Conservation (phyloP, 1,284 basidiomycete genomes). For the Boletus subluridellus region DNA sequence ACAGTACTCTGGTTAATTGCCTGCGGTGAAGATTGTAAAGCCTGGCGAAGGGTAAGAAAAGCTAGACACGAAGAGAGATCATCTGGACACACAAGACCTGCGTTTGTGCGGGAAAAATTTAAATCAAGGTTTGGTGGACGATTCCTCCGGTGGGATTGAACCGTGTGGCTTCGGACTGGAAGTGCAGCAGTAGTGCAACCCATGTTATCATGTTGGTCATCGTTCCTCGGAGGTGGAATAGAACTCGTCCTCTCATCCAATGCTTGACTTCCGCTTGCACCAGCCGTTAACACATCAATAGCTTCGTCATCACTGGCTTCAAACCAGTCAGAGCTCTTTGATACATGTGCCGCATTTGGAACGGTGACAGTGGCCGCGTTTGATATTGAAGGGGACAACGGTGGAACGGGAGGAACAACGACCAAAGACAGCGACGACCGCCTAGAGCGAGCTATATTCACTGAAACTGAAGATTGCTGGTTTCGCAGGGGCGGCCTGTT, state of each 20-base stretch:
- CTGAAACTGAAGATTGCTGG: constrained; percentile 29
- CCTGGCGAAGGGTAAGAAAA: constrained; percentile 60
- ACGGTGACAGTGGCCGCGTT: constrained; percentile 6
- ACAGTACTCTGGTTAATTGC: constrained; percentile 13
- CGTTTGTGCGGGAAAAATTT: constrained; percentile 41
- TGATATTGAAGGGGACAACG: constrained; percentile 38
- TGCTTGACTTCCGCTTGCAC: constrained; percentile 70
- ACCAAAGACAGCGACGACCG: constrained; percentile 53
- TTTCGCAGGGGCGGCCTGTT: constrained; percentile 22
- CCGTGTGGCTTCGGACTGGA: constrained; percentile 33
- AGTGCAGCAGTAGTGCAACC: constrained; percentile 18
- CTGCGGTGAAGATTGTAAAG: constrained; percentile 45
- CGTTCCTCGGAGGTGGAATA: constrained; percentile 30
- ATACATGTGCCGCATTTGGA: constrained; percentile 28
- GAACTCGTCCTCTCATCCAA: constrained; percentile 78
- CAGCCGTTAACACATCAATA: constrained; percentile 73
- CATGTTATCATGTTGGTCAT: constrained; percentile 15
- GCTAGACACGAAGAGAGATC: constrained; percentile 63
- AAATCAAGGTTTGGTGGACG: constrained; percentile 66
- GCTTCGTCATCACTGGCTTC: constrained; percentile 78
- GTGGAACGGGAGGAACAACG: constrained; percentile 51
- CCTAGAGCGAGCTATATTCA: constrained; percentile 30
- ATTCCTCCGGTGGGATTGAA: constrained; percentile 42
- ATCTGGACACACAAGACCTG: constrained; percentile 37
- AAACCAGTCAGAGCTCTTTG: constrained; percentile 63